Percentiles rank a stretch among this genome's conserved stretches.
phyloP scores from a whole-genome alignment of 2,329 filamentous ascomycete species.

The Lomentospora prolificans region DNA sequence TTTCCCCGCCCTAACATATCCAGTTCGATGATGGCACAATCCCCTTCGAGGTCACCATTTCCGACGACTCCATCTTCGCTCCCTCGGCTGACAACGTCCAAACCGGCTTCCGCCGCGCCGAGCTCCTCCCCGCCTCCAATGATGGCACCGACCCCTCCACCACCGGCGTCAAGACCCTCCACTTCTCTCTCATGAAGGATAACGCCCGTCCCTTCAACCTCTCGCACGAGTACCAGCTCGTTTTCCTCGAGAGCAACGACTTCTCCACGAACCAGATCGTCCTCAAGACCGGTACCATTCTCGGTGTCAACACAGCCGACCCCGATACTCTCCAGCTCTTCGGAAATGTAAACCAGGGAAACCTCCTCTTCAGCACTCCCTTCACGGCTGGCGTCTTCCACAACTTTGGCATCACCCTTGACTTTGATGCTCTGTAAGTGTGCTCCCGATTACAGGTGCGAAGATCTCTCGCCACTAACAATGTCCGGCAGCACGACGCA shows the following conservation, averaged over 20 bases:
- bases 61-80: constrained; percentile 50
- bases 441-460: not conserved
- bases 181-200: constrained; percentile 50
- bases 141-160: constrained; percentile 40
- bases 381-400: constrained; percentile 45
- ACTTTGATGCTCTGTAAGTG: constrained; percentile 45
- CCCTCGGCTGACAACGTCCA: constrained; percentile 38
- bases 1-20: constrained; percentile 13
- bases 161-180: constrained; percentile 48
- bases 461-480: too few species aligned
- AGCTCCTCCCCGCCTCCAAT: constrained; percentile 42
- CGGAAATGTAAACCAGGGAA: constrained; percentile 34
- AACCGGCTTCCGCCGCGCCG: constrained; percentile 50
- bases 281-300: constrained; percentile 45
- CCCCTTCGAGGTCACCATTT: constrained; percentile 45
- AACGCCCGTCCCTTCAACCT: constrained; percentile 40
- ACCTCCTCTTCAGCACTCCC: constrained; percentile 38
- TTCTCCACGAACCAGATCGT: constrained; percentile 42
- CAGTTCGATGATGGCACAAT: constrained; percentile 33
- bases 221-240: constrained; percentile 51
- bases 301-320: constrained; percentile 25
- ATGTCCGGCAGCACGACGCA: constrained; percentile 35
- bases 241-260: constrained; percentile 36
- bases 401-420: constrained; percentile 50
- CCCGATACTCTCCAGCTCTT: constrained; percentile 35